Evolutionary conservation across 2,329 filamentous ascomycete species (phyloP), one percentile per base, ranked within the genome.

Genomic region (Fusarium setosum): DNA sequence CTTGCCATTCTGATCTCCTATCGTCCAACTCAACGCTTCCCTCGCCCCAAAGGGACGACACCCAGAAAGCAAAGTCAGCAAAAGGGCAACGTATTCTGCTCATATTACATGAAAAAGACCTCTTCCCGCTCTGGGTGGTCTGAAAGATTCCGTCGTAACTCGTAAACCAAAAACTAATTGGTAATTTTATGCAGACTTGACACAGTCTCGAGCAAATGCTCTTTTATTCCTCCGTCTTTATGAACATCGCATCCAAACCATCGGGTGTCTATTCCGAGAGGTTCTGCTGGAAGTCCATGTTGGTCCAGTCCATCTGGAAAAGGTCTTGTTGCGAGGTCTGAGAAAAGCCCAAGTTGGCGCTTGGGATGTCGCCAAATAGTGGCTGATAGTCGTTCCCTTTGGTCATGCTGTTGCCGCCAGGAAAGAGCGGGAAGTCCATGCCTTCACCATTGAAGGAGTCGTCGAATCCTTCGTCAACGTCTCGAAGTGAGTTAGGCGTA

Each of bases 351-450:
- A 83, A 75, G 41, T 81, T 79, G 31, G 84, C 76, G 63, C 83
- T 86, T 3, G 84, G 81, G 5, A 85, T 73, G 35, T 86, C 81
- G 12, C 77, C 79, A 61, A 88, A 87, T 3, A 88, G 77, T 2
- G 78, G 73, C 40, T 84, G 80, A 38, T 80, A 79, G 8, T 78
- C 76, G 26, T 76, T 72, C 5, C 74, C 64, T 72, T 86, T 84
- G 51, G 29, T 32, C 58, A 75, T 74, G 50, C 78, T 73, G 31
- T 72, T 71, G 11, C 32, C 49, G 12, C 67, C 70, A 3, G 84
- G 84, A 72, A 85, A 93, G 15, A 93, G 83, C 17, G 86, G 84
- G 69, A 93, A 93, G 75, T 93, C 90, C 11, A 76, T 79, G n/a
- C 80, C 79, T 21, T 81, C 78, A 10, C 75, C 79, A n/a, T 74